Conservation (phyloP, 768 basidiomycete genomes). For the Tylopilus intermedius region DNA sequence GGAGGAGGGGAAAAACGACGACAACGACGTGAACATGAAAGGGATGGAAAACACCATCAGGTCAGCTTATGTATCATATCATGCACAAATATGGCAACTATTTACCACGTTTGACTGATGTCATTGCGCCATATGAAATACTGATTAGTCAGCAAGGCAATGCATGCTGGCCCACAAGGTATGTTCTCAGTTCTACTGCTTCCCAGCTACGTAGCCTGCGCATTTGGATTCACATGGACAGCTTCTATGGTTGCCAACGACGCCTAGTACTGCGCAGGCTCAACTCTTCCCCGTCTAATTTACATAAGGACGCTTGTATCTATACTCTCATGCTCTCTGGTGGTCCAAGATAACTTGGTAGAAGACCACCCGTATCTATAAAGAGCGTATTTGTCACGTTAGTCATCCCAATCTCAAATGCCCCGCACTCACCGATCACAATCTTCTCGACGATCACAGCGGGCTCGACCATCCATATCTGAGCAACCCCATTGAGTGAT, state of each 20-base stretch:
- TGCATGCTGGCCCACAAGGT: background rate
- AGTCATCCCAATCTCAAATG: too few relatives aligned
- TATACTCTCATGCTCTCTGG: too few relatives aligned
- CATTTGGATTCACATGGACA: background rate
- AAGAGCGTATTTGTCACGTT: background rate
- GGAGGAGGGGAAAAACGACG: constrained; percentile 46
- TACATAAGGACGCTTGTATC: too few relatives aligned
- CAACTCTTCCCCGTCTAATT: too few relatives aligned
- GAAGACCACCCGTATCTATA: background rate
- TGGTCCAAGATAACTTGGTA: too few relatives aligned
- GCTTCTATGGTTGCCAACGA: background rate
- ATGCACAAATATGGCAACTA: background rate
- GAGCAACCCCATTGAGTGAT: background rate
- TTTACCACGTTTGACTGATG: constrained; percentile 9
- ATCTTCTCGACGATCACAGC: too few relatives aligned
- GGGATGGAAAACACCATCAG: background rate
- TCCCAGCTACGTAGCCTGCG: background rate
- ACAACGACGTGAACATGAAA: constrained; percentile 49
- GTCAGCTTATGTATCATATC: constrained; percentile 14
- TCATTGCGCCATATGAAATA: background rate
- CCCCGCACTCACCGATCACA: too few relatives aligned
- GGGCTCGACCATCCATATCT: background rate
- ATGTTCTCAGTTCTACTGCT: background rate
- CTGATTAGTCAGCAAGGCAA: background rate
- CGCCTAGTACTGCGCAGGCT: background rate